phyloP scores from a whole-genome alignment of 2,329 filamentous ascomycete species.

The Apiospora rasikravindrae region DNA sequence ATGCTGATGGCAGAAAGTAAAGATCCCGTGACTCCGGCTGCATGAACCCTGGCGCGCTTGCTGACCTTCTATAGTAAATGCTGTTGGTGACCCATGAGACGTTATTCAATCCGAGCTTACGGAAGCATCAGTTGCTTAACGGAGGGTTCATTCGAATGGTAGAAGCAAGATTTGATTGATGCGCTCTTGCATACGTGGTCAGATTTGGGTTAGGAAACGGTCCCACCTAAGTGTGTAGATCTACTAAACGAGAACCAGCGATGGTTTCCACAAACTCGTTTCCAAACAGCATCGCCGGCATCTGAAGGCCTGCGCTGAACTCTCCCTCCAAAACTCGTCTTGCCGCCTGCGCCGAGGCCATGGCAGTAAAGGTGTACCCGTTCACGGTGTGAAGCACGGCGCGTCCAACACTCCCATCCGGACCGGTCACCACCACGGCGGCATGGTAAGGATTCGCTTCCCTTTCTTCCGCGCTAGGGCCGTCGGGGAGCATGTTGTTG shows the following conservation, averaged over 20 bases:
- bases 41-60: too few relatives aligned
- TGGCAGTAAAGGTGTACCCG: conserved; percentile 30
- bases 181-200: neutral
- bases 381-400: conserved; percentile 31
- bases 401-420: conserved; percentile 17
- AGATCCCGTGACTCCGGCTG: neutral
- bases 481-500: conserved; percentile 23
- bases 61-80: neutral
- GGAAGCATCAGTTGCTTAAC: neutral
- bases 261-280: conserved; percentile 26
- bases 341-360: conserved; percentile 28
- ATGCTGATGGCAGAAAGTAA: conserved; percentile 29
- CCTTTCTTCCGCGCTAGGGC: conserved; percentile 27
- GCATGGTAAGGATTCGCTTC: conserved; percentile 29
- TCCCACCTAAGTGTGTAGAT: neutral
- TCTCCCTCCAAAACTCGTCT: conserved; percentile 26
- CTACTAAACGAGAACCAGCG: neutral
- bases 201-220: too few relatives aligned
- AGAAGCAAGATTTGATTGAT: neutral
- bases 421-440: conserved; percentile 23
- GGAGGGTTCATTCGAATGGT: neutral
- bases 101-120: too few relatives aligned
- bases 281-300: conserved; percentile 28
- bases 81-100: neutral
- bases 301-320: conserved; percentile 27